Conservation (phyloP, 116 monocot genomes). For the Papilionanthe hybrid region DNA sequence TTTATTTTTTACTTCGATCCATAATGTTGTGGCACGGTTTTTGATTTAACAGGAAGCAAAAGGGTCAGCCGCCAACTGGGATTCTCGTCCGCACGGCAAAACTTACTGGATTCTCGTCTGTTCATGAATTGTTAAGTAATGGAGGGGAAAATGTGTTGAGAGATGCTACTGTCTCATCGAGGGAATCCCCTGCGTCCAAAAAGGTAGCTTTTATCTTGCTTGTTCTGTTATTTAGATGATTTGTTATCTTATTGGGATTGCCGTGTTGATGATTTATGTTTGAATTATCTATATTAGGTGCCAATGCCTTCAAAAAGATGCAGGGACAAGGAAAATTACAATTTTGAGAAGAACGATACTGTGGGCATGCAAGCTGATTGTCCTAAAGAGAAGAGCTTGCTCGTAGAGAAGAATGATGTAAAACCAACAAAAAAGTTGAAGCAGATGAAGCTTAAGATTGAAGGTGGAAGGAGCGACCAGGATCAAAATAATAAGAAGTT, state of each 20-base stretch:
- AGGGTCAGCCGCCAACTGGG: constrained; percentile 66
- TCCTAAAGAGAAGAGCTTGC: not conserved
- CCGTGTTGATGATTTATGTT: not conserved
- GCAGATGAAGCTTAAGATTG: not conserved
- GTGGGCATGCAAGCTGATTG: not conserved
- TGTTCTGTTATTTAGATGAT: not conserved
- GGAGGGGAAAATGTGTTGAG: constrained; percentile 5
- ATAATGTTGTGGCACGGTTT: not conserved
- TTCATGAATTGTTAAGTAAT: constrained; percentile 48
- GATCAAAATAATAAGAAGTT: not conserved
- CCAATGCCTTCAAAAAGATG: constrained; percentile 7
- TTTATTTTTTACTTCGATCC: not conserved
- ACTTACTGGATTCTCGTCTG: constrained; percentile 65
- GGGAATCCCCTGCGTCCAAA: not conserved
- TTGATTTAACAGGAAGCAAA: constrained; percentile 51
- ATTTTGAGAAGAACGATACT: constrained; percentile 4
- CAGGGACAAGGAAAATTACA: constrained; percentile 11
- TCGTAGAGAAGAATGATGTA: not conserved
- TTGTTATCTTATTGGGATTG: not conserved
- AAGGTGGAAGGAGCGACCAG: not conserved
- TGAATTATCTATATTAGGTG: constrained; percentile 3
- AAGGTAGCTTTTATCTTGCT: constrained; percentile 8
- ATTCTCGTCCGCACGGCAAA: constrained; percentile 63
- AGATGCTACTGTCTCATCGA: constrained; percentile 10
- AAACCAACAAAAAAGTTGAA: constrained; percentile 6